Evolutionary conservation across 1,284 basidiomycete genomes (phyloP).

Genomic region (Abortiporus biennis): DNA sequence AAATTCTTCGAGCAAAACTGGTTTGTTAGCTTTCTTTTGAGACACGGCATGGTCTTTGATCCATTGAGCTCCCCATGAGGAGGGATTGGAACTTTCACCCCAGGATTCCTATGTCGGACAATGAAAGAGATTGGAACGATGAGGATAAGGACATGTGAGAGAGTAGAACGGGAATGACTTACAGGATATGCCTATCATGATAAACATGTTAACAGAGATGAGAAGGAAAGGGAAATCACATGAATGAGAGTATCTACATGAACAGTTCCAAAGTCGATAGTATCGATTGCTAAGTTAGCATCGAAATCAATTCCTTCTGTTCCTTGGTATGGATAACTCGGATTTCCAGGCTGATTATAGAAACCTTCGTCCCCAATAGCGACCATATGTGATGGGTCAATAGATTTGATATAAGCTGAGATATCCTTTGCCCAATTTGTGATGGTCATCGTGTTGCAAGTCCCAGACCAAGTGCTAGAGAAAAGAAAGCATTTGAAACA

Average conservation of each 20-base stretch:
- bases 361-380: constrained; percentile 22
- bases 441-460: constrained; percentile 18
- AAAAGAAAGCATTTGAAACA: not conserved
- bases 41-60: constrained; percentile 5
- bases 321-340: constrained; percentile 14
- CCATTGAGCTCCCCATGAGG: constrained; percentile 6
- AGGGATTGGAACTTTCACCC: constrained; percentile 4
- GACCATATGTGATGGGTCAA: constrained; percentile 23
- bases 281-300: constrained; percentile 7
- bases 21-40: constrained; percentile 5
- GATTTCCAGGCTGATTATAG: constrained; percentile 14
- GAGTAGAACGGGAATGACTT: not conserved
- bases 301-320: constrained; percentile 7
- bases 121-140: not conserved
- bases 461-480: constrained; percentile 20
- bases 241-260: constrained; percentile 1
- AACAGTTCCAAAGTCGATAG: constrained; percentile 7
- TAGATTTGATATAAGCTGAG: constrained; percentile 20
- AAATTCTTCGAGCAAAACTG: constrained; percentile 7
- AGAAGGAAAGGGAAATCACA: not conserved
- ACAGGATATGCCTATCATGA: constrained; percentile 3
- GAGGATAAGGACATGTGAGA: not conserved
- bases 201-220: not conserved
- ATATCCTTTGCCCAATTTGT: constrained; percentile 16
- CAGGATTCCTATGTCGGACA: constrained; percentile 1